Percentiles rank a stretch among this genome's conserved stretches.
Conservation (phyloP, 192 early-diverging fungal genomes). For the Gigaspora rosea region DNA sequence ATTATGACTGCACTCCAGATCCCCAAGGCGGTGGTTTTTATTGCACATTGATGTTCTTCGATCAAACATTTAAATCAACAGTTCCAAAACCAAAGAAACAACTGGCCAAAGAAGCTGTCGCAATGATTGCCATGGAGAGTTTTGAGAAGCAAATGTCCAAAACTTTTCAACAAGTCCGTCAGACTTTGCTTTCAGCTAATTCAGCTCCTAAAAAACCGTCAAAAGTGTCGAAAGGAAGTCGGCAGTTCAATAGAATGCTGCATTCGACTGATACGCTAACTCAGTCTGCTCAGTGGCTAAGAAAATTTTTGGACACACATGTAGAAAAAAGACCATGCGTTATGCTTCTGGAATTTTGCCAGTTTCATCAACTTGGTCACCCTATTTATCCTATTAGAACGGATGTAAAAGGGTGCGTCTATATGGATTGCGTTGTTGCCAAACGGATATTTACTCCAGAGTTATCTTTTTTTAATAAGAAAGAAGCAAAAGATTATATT, state of each 20-base stretch:
- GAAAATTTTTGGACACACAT: constrained; percentile 12
- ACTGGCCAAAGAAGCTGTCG: constrained; percentile 26
- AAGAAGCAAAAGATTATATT: constrained; percentile 25
- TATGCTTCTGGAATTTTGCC: constrained; percentile 27
- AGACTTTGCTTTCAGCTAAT: neutral
- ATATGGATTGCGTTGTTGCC: neutral
- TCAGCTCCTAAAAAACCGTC: neutral
- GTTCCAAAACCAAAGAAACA: constrained; percentile 12
- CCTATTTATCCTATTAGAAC: neutral
- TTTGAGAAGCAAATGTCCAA: neutral
- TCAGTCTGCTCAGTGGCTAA: constrained; percentile 13
- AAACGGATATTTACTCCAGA: constrained; percentile 1
- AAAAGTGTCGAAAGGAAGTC: neutral
- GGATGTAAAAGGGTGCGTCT: neutral
- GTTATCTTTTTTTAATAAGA: neutral
- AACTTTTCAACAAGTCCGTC: neutral
- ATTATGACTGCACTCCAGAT: constrained; percentile 7
- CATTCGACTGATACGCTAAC: neutral
- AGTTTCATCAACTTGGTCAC: constrained; percentile 6
- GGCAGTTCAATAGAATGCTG: neutral
- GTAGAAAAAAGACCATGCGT: constrained; percentile 17
- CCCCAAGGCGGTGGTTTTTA: neutral
- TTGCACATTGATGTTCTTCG: constrained; percentile 5
- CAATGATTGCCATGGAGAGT: neutral
- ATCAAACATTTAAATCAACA: constrained; percentile 4